A percentile compares a stretch with the other conserved stretches of the same genome.
Evolutionary conservation across 441 rosid genomes (phyloP).

Genomic region (Populus hybrid): DNA sequence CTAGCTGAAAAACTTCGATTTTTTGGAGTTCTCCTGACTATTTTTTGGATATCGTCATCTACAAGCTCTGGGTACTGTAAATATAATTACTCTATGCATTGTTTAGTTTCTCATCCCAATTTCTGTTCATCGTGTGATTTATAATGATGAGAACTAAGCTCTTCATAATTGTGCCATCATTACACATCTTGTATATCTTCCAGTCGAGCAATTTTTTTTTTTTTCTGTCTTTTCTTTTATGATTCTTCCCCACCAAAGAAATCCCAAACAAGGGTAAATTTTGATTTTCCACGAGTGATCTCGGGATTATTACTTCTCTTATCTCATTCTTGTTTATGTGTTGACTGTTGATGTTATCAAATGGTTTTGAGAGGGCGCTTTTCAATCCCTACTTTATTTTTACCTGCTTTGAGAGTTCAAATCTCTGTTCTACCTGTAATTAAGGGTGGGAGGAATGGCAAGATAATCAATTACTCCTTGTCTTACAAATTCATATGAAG

Average conservation of each 20-base stretch:
- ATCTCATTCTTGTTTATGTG: background rate
- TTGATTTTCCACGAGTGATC: background rate
- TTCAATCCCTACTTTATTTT: background rate
- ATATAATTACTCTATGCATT: slow-evolving; percentile 11
- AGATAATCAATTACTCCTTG: background rate
- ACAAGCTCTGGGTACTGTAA: slow-evolving; percentile 16
- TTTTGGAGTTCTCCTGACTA: background rate
- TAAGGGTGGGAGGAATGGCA: background rate
- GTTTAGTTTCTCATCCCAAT: slow-evolving; percentile 26
- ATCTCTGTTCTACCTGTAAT: background rate
- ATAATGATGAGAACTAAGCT: slow-evolving; percentile 22
- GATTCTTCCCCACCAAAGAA: background rate
- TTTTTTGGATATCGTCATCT: background rate
- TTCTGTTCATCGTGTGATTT: slow-evolving; percentile 15
- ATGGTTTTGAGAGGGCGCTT: background rate
- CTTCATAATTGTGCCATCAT: slow-evolving; percentile 22
- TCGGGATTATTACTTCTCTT: background rate
- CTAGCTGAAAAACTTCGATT: slow-evolving; percentile 4
- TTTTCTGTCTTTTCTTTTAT: background rate
- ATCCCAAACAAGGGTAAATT: background rate
- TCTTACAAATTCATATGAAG: background rate
- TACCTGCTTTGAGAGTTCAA: background rate
- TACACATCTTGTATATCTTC: slow-evolving; percentile 19
- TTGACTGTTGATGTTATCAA: background rate
- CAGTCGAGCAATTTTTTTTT: slow-evolving; percentile 4